A percentile compares a stretch with the other conserved stretches of the same genome.
Conservation (phyloP, 163 green algal genomes). For the Scenedesmus sp. region DNA sequence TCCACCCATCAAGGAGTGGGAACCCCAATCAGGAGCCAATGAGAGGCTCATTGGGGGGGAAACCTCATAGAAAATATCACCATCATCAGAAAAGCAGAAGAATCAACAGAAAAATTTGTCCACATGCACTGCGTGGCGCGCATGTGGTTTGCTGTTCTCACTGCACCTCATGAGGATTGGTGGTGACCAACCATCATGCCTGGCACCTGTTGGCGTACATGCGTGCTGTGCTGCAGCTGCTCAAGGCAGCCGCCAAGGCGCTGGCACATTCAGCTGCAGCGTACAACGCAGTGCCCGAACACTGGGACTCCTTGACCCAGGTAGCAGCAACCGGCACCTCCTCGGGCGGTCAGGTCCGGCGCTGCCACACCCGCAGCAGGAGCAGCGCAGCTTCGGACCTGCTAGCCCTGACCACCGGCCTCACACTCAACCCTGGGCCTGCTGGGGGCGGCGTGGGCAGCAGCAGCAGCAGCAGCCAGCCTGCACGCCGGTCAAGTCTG, state of each 20-base stretch:
- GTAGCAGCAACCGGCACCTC: neutral
- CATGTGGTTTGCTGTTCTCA: neutral
- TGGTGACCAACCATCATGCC: neutral
- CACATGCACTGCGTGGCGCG: too few species aligned
- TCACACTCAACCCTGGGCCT: neutral
- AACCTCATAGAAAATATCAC: too few species aligned
- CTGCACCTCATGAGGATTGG: neutral
- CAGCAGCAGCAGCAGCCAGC: constrained; percentile 16
- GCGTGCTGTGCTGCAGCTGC: constrained; percentile 44
- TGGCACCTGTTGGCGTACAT: neutral
- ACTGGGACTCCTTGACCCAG: neutral
- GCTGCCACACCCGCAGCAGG: constrained; percentile 44
- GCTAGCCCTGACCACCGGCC: neutral
- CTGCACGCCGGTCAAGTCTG: neutral
- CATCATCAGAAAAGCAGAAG: too few species aligned
- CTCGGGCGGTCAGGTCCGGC: neutral
- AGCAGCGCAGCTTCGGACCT: constrained; percentile 35
- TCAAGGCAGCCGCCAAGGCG: constrained; percentile 52
- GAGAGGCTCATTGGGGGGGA: too few species aligned
- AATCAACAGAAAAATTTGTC: too few species aligned
- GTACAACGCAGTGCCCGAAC: constrained; percentile 37
- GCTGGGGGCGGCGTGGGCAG: neutral
- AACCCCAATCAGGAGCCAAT: too few species aligned
- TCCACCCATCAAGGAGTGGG: too few species aligned
- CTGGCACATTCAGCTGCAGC: constrained; percentile 21